phyloP scores from a whole-genome alignment of 2,329 filamentous ascomycete species.

The Diplodia mutila region DNA sequence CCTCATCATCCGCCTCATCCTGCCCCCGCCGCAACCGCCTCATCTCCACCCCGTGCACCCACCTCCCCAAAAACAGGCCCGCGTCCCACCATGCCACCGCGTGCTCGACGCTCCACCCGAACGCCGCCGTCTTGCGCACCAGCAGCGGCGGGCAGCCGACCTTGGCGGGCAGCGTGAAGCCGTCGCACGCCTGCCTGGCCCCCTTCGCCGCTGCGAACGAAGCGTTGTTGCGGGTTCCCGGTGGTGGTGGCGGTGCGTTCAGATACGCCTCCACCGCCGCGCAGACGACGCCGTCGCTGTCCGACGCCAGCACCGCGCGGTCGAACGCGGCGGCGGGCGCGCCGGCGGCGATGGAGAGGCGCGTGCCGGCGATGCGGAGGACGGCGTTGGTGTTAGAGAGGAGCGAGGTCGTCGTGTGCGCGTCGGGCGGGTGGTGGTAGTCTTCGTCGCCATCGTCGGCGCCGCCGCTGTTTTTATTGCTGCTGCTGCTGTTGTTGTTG shows the following conservation, averaged over 20 bases:
- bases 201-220: slow-evolving; percentile 34
- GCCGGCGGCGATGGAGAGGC: slow-evolving; percentile 36
- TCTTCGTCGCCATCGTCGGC: neutral
- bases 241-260: slow-evolving; percentile 32
- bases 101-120: slow-evolving; percentile 41
- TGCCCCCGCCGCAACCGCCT: no score
- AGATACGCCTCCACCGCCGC: slow-evolving; percentile 34
- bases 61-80: slow-evolving; percentile 40
- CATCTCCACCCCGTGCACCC: slow-evolving; percentile 38
- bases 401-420: slow-evolving; percentile 30
- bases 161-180: slow-evolving; percentile 35
- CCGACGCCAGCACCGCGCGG: slow-evolving; percentile 35
- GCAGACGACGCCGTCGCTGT: slow-evolving; percentile 33
- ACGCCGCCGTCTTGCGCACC: slow-evolving; percentile 38
- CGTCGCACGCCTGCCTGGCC: slow-evolving; percentile 36
- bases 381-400: slow-evolving; percentile 42
- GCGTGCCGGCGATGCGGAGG: slow-evolving; percentile 39
- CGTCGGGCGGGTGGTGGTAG: neutral
- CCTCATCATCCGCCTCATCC: neutral
- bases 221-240: slow-evolving; percentile 15
- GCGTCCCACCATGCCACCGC: slow-evolving; percentile 41
- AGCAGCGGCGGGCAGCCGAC: slow-evolving; percentile 33
- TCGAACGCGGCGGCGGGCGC: slow-evolving; percentile 35
- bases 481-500: neutral
- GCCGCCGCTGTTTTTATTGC: no score